Evolutionary conservation across 164 flowering plant species (phyloP).

Genomic region (Annona squamosa): DNA sequence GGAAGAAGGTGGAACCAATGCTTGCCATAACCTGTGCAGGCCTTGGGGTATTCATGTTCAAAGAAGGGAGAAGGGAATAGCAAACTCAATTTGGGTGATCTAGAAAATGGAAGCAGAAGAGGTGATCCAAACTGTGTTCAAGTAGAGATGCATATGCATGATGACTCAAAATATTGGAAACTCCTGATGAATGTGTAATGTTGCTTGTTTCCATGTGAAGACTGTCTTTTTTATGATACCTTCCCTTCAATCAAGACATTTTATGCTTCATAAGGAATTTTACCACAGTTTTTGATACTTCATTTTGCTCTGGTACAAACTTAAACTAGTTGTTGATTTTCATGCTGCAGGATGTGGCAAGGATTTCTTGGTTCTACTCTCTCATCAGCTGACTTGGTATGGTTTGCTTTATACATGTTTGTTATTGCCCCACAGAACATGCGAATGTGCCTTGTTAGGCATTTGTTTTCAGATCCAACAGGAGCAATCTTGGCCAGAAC

Average conservation of each 20-base stretch:
- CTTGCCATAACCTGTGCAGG: too few species aligned
- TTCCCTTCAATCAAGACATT: background rate
- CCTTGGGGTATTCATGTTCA: too few species aligned
- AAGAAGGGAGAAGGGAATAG: too few species aligned
- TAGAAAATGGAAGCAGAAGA: too few species aligned
- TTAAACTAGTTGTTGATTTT: background rate
- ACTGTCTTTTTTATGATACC: background rate
- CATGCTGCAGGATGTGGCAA: conserved; percentile 81
- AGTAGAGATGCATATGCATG: too few species aligned
- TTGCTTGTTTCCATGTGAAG: background rate
- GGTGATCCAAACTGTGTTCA: too few species aligned
- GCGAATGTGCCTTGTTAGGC: conserved; percentile 72
- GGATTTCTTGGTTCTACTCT: conserved; percentile 93
- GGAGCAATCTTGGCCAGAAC: conserved; percentile 83
- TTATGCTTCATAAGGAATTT: too few species aligned
- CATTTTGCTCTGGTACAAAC: background rate
- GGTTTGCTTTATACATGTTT: conserved; percentile 92
- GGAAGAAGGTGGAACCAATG: too few species aligned
- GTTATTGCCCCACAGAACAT: conserved; percentile 72
- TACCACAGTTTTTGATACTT: background rate
- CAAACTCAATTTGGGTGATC: too few species aligned
- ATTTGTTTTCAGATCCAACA: conserved; percentile 85
- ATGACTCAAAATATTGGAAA: too few species aligned
- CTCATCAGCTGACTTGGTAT: conserved; percentile 67
- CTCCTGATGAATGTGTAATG: background rate